Evolutionary conservation across 495 filamentous ascomycete species (phyloP).

Genomic region (Hamigera avellanea): DNA sequence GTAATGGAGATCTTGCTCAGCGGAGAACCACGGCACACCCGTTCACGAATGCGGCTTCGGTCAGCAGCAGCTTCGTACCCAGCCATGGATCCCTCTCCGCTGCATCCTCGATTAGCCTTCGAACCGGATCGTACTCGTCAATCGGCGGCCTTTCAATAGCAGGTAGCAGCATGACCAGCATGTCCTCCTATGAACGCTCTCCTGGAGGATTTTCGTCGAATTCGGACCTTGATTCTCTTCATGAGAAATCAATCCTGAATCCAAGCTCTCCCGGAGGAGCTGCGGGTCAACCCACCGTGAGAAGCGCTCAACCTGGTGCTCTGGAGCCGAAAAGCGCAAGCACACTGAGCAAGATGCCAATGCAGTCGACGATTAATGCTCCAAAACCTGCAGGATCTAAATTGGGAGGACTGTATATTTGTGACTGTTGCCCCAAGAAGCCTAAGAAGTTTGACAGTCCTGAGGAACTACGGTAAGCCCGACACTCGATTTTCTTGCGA

Average conservation of each 20-base stretch:
- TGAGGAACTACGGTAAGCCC: slow-evolving; percentile 79
- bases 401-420: slow-evolving; percentile 53
- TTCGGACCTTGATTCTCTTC: slow-evolving; percentile 37
- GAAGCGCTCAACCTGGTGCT: too few species aligned
- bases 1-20: slow-evolving; percentile 54
- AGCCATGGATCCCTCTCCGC: slow-evolving; percentile 63
- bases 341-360: slow-evolving; percentile 31
- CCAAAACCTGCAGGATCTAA: slow-evolving; percentile 22
- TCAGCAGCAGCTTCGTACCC: slow-evolving; percentile 43
- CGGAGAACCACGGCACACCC: slow-evolving; percentile 50
- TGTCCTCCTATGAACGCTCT: slow-evolving; percentile 62
- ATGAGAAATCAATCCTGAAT: slow-evolving; percentile 39
- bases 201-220: slow-evolving; percentile 61
- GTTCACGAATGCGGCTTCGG: slow-evolving; percentile 44
- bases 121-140: slow-evolving; percentile 66
- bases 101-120: slow-evolving; percentile 54
- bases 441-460: slow-evolving; percentile 91
- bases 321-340: slow-evolving; percentile 21
- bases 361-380: slow-evolving; percentile 17
- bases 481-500: too few species aligned
- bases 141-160: slow-evolving; percentile 48
- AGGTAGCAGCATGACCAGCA: slow-evolving; percentile 62
- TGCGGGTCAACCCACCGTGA: slow-evolving; percentile 6
- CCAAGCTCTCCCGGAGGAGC: slow-evolving; percentile 43
- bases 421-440: slow-evolving; percentile 97